Evolutionary conservation across 2,329 filamentous ascomycete species (phyloP).

Genomic region (Chaetomium strumarium): DNA sequence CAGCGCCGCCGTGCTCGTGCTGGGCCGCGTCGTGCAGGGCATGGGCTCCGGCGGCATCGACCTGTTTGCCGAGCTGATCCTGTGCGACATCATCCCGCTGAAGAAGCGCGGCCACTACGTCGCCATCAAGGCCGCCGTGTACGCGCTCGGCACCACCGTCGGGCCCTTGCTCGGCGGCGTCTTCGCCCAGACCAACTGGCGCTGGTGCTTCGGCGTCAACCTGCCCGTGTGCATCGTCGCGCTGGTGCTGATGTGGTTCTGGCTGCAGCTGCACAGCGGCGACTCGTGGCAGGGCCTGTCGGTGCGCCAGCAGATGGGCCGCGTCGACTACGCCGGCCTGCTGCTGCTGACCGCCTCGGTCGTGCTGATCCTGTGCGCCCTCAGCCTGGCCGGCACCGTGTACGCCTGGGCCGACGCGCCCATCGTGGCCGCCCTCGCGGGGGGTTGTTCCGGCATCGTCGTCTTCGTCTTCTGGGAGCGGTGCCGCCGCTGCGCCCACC

Average conservation of each 20-base stretch:
- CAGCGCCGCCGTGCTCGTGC: conserved; percentile 37
- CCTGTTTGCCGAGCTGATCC: conserved; percentile 35
- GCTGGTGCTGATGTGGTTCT: conserved; percentile 23
- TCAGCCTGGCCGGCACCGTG: conserved; percentile 19
- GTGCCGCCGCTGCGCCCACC: conserved; percentile 21
- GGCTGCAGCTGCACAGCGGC: conserved; percentile 21
- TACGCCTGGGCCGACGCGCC: conserved; percentile 16
- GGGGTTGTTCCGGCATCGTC: conserved; percentile 13
- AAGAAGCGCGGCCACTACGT: conserved; percentile 39
- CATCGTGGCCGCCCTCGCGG: conserved; percentile 8
- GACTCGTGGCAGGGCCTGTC: conserved; percentile 6
- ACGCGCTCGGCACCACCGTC: conserved; percentile 31
- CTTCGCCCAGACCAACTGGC: conserved; percentile 31
- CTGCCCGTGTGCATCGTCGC: conserved; percentile 22
- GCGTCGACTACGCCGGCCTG: conserved; percentile 22
- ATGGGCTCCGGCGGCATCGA: conserved; percentile 37
- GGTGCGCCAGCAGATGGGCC: conserved; percentile 11
- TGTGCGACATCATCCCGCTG: conserved; percentile 45
- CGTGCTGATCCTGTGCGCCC: conserved; percentile 21
- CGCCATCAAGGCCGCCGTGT: conserved; percentile 31
- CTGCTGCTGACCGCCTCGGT: conserved; percentile 19
- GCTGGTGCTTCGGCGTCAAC: conserved; percentile 37
- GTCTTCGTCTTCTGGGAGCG: conserved; percentile 22
- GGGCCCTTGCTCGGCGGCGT: conserved; percentile 30
- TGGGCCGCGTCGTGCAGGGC: conserved; percentile 38